phyloP scores from a whole-genome alignment of 495 filamentous ascomycete genomes.

The Podospora fimiseda region DNA sequence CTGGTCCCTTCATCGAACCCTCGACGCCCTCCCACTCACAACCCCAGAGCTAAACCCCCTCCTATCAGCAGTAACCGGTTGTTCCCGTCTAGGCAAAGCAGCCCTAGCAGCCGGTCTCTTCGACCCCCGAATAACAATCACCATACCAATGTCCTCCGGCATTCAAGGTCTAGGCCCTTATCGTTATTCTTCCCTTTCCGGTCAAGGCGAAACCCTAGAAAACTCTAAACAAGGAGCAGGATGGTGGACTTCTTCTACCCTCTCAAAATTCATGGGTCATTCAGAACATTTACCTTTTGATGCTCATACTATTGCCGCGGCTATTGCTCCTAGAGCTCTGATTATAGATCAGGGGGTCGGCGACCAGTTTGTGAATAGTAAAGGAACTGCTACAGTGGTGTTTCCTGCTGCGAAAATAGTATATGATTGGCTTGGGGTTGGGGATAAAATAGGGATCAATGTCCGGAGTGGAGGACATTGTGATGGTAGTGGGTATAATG shows the following conservation, averaged over 20 bases:
- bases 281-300: conserved; percentile 45
- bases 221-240: conserved; percentile 49
- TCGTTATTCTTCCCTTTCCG: conserved; percentile 44
- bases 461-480: conserved; percentile 45
- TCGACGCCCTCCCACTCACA: conserved; percentile 44
- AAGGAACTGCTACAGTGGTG: conserved; percentile 43
- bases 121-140: conserved; percentile 47
- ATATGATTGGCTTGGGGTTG: conserved; percentile 45
- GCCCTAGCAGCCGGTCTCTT: conserved; percentile 47
- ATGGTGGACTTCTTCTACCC: conserved; percentile 45
- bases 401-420: conserved; percentile 48
- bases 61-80: conserved; percentile 46
- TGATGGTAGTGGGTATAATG: conserved; percentile 43
- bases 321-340: conserved; percentile 47
- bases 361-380: conserved; percentile 46
- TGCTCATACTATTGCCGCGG: conserved; percentile 48
- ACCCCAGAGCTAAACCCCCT: conserved; percentile 44
- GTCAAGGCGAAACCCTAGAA: conserved; percentile 49
- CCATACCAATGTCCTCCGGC: conserved; percentile 51
- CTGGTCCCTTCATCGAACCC: conserved; percentile 49
- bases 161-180: conserved; percentile 49
- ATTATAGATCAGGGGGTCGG: conserved; percentile 45
- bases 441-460: conserved; percentile 44
- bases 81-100: conserved; percentile 47
- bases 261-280: conserved; percentile 46